Conservation (phyloP, 306 rosid genomes). For the Calophaca sinica region DNA sequence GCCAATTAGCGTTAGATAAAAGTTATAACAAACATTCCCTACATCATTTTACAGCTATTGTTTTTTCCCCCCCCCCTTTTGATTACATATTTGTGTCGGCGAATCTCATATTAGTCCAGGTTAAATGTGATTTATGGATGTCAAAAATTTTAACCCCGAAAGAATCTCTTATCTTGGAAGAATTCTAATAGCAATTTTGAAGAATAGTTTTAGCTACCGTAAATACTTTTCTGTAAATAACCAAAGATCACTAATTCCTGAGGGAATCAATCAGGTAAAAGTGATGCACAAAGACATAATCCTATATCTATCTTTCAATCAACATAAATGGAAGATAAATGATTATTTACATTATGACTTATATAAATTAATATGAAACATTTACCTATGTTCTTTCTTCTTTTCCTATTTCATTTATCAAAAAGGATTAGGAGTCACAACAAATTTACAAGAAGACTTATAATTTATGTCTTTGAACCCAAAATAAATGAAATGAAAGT, state of each 20-base stretch:
- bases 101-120: too few species aligned
- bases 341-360: neutral
- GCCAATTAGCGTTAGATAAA: neutral
- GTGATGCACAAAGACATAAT: too few species aligned
- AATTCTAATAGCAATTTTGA: neutral
- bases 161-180: too few species aligned
- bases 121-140: too few species aligned
- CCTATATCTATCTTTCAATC: too few species aligned
- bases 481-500: neutral
- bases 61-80: too few species aligned
- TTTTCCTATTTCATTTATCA: slow-evolving; percentile 28
- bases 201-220: neutral
- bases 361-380: neutral
- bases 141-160: too few species aligned
- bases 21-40: neutral
- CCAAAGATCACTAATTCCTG: neutral
- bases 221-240: neutral
- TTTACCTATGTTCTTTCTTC: neutral
- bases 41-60: neutral
- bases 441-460: slow-evolving; percentile 34
- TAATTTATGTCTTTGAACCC: neutral
- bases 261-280: neutral
- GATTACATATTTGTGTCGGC: too few species aligned
- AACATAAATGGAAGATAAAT: neutral
- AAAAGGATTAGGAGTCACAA: slow-evolving; percentile 3